Percentiles rank a stretch among this genome's conserved stretches.
These are phyloP conservation scores for Lanmaoa pseudosensibilis DNA, from an alignment of 768 basidiomycete genomes.

Conservation along the genomic window DNA sequence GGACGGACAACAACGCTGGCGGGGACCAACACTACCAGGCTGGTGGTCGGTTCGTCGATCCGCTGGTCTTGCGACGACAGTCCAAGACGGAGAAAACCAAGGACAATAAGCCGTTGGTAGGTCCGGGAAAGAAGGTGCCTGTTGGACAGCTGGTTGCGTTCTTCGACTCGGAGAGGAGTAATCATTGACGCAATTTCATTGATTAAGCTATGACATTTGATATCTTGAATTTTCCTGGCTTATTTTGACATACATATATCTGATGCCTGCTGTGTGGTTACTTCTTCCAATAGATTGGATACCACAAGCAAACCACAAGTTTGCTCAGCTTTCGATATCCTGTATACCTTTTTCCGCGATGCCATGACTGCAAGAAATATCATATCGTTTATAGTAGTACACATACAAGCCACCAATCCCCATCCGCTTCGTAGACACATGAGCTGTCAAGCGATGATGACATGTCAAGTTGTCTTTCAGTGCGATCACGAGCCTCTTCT, in stretches of 20 bases:
- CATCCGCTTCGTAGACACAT: background rate
- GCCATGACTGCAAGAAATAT: background rate
- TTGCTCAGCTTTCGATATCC: background rate
- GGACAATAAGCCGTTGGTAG: conserved; percentile 40
- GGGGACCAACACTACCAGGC: conserved; percentile 12
- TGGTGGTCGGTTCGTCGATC: conserved; percentile 66
- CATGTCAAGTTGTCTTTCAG: background rate
- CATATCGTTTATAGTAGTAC: conserved; percentile 4
- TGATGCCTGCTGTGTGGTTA: background rate
- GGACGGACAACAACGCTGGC: conserved; percentile 18
- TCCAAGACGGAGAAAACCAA: conserved; percentile 44
- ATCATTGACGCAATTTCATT: background rate
- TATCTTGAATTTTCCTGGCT: background rate
- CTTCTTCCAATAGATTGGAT: background rate
- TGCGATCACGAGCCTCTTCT: background rate
- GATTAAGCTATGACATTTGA: background rate
- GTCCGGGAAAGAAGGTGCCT: conserved; percentile 58
- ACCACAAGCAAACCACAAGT: background rate
- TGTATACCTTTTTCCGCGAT: background rate
- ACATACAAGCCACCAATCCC: too few species aligned
- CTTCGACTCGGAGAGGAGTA: conserved; percentile 52
- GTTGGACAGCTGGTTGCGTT: conserved; percentile 82
- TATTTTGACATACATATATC: background rate
- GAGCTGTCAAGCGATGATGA: background rate
- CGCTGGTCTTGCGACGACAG: conserved; percentile 67